phyloP scores from a whole-genome alignment of 2,329 filamentous ascomycete genomes.

The Penicillium sp. region DNA sequence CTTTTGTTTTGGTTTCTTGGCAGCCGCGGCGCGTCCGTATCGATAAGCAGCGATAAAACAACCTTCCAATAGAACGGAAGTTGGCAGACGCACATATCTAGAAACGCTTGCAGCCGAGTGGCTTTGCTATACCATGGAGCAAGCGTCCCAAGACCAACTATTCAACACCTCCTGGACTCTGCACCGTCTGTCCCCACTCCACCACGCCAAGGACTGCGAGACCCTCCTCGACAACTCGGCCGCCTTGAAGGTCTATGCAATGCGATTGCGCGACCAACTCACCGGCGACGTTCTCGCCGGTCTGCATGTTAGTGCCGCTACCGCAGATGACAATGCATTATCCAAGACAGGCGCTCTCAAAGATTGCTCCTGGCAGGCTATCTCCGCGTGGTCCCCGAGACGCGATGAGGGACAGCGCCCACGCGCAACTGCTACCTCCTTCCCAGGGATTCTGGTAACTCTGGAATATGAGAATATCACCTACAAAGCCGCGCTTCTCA shows the following conservation, averaged over 20 bases:
- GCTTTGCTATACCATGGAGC: conserved; percentile 22
- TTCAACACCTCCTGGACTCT: conserved; percentile 55
- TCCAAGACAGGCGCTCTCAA: conserved; percentile 49
- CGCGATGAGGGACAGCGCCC: conserved; percentile 28
- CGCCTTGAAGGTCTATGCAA: conserved; percentile 47
- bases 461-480: conserved; percentile 50
- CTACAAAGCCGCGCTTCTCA: conserved; percentile 53
- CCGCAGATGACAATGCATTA: conserved; percentile 38
- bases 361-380: conserved; percentile 46
- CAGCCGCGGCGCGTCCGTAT: conserved; percentile 18
- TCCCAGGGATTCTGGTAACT: conserved; percentile 47
- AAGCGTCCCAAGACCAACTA: conserved; percentile 38
- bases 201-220: conserved; percentile 44
- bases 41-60: too few relatives aligned
- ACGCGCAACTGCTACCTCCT: conserved; percentile 17
- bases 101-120: too few relatives aligned
- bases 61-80: too few relatives aligned
- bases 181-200: conserved; percentile 54
- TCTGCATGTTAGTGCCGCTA: conserved; percentile 38
- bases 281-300: conserved; percentile 50
- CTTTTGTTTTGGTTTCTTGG: too few relatives aligned
- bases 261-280: conserved; percentile 49
- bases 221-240: conserved; percentile 35
- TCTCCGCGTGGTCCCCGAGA: conserved; percentile 34
- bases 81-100: too few relatives aligned